phyloP scores from a whole-genome alignment of 805 yeast species.

The Starmera pachycereana region DNA sequence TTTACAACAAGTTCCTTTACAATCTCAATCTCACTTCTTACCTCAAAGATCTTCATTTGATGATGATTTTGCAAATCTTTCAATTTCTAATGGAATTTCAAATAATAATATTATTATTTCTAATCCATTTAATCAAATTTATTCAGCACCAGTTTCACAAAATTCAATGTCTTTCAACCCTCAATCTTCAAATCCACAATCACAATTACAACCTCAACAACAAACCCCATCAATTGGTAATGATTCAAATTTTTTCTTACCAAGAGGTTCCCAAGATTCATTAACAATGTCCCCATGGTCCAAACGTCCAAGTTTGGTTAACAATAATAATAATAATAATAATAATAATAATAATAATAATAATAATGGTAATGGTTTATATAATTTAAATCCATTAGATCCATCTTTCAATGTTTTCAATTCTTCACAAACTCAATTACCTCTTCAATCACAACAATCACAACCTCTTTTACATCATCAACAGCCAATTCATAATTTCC shows the following conservation, averaged over 20 bases:
- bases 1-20: not conserved
- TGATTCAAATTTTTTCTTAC: not conserved
- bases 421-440: not conserved
- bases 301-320: not conserved
- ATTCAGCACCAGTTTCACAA: too few relatives aligned
- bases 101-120: not conserved
- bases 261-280: not conserved
- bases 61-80: not conserved
- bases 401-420: not conserved
- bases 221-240: not conserved
- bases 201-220: not conserved
- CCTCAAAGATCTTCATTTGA: not conserved
- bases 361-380: not conserved
- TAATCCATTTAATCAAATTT: too few relatives aligned
- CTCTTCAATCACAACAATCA: constrained; percentile 1
- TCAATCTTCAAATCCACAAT: too few relatives aligned
- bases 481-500: not conserved
- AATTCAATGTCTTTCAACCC: too few relatives aligned
- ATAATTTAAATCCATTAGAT: constrained; percentile 1
- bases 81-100: not conserved
- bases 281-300: not conserved
- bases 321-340: too few relatives aligned
- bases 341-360: too few relatives aligned
- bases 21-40: not conserved
- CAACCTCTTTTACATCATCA: not conserved